Conservation (phyloP, 352 stramenopile genomes). For the Phytophthora lateralis region DNA sequence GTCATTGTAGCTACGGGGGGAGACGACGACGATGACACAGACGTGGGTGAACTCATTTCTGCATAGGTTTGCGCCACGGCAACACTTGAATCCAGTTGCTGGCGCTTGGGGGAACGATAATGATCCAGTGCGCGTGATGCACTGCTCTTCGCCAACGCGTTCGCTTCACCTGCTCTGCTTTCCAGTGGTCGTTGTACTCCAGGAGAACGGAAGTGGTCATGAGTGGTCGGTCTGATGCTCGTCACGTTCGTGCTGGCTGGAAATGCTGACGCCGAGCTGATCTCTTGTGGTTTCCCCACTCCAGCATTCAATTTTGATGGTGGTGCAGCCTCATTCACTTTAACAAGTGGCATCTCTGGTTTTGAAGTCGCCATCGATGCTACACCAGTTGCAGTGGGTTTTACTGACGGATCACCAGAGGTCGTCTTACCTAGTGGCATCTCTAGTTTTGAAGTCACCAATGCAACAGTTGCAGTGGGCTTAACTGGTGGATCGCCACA, state of each 20-base stretch:
- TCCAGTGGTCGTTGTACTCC: slow-evolving; percentile 16
- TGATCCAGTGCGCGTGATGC: slow-evolving; percentile 25
- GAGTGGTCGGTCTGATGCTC: slow-evolving; percentile 1
- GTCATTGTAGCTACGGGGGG: slow-evolving; percentile 49
- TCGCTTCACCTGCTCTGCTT: slow-evolving; percentile 9
- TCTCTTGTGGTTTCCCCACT: slow-evolving; percentile 1
- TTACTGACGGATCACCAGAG: slow-evolving; percentile 5
- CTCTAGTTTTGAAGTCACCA: slow-evolving; percentile 7
- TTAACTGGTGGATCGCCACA: slow-evolving; percentile 14
- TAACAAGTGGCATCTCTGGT: slow-evolving; percentile 11
- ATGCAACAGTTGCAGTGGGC: background rate
- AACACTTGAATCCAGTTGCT: slow-evolving; percentile 36
- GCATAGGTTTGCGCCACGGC: slow-evolving; percentile 30
- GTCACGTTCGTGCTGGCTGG: background rate
- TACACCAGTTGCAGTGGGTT: background rate
- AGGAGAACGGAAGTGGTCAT: slow-evolving; percentile 12
- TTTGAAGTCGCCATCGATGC: slow-evolving; percentile 2
- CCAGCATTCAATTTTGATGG: background rate
- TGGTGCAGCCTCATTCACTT: background rate
- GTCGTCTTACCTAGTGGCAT: slow-evolving; percentile 14
- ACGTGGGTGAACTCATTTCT: slow-evolving; percentile 54
- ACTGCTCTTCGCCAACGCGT: slow-evolving; percentile 5
- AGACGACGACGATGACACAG: slow-evolving; percentile 63
- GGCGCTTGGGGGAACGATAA: slow-evolving; percentile 57
- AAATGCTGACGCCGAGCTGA: slow-evolving; percentile 1